Evolutionary conservation across 208 protist genomes (phyloP).

Genomic region (Vickermania ingenoplastis): DNA sequence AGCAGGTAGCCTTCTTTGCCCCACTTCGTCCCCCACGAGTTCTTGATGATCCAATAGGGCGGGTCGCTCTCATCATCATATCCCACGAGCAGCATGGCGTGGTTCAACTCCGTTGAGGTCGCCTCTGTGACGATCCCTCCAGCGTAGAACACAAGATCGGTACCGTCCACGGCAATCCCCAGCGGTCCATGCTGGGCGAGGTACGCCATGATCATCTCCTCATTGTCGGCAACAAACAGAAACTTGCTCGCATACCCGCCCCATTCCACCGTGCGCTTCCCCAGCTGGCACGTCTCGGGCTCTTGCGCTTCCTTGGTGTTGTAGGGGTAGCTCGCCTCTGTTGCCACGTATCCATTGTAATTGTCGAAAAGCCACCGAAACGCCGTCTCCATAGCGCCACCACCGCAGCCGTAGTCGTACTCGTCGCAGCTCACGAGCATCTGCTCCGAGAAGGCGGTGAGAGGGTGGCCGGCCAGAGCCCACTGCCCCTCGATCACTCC

Average conservation of each 20-base stretch:
- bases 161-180: conserved; percentile 89
- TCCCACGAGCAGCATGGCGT: conserved; percentile 86
- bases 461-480: conserved; percentile 28
- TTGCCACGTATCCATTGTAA: conserved; percentile 46
- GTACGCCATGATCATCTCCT: conserved; percentile 61
- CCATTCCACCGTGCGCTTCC: conserved; percentile 21
- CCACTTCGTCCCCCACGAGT: conserved; percentile 84
- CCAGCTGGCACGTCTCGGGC: conserved; percentile 26
- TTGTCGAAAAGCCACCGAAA: conserved; percentile 72
- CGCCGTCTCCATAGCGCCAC: conserved; percentile 85
- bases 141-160: conserved; percentile 58
- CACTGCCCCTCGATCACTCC: conserved; percentile 85
- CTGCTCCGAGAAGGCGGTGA: conserved; percentile 88
- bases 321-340: conserved; percentile 86
- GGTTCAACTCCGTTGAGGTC: conserved; percentile 53
- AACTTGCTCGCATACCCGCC: conserved; percentile 49
- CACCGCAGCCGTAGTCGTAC: conserved; percentile 78
- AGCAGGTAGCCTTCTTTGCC: conserved; percentile 86
- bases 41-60: conserved; percentile 88
- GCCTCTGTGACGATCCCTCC: conserved; percentile 72
- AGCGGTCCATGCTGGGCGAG: conserved; percentile 72
- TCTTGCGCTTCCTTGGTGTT: conserved; percentile 30
- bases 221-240: conserved; percentile 56
- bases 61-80: conserved; percentile 51
- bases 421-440: conserved; percentile 91